Percentiles rank a stretch among this genome's conserved stretches.
Evolutionary conservation across 2,329 filamentous ascomycete species (phyloP).

Genomic region (Scedosporium dehoogii): DNA sequence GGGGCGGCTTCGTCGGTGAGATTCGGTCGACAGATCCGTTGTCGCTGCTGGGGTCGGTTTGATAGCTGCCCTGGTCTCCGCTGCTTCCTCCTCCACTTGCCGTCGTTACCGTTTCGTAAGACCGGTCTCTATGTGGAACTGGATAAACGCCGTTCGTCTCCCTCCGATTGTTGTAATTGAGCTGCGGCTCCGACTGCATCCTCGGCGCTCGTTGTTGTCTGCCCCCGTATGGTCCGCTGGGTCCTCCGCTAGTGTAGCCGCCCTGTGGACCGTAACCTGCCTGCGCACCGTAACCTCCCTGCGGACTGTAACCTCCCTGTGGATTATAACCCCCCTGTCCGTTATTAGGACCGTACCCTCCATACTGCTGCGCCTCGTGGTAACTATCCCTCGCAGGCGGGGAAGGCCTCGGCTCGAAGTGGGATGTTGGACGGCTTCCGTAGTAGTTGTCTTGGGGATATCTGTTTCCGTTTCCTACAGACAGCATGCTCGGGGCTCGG

Average conservation of each 20-base stretch:
- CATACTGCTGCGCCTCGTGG: constrained; percentile 4
- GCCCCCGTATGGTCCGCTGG: neutral
- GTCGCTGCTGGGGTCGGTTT: constrained; percentile 84
- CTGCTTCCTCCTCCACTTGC: constrained; percentile 64
- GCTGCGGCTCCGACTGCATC: constrained; percentile 37
- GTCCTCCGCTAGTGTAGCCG: constrained; percentile 12
- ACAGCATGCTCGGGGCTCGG: constrained; percentile 3
- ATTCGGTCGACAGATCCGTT: constrained; percentile 82
- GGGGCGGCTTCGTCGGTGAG: constrained; percentile 40
- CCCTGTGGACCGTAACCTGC: no score
- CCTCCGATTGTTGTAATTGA: constrained; percentile 24
- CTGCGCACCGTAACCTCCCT: constrained; percentile 22
- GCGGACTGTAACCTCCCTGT: constrained; percentile 25
- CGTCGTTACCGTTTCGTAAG: constrained; percentile 79
- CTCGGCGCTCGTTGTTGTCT: constrained; percentile 19
- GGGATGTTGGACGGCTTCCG: constrained; percentile 3
- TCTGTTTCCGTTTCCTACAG: constrained; percentile 25
- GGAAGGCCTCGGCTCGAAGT: constrained; percentile 18
- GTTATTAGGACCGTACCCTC: constrained; percentile 21
- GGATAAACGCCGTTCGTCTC: constrained; percentile 38
- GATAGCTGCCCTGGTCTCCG: constrained; percentile 66
- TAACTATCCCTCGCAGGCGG: constrained; percentile 29
- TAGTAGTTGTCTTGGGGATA: constrained; percentile 44
- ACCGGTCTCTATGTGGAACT: constrained; percentile 59
- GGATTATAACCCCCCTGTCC: constrained; percentile 26